Evolutionary conservation across 768 basidiomycete species (phyloP).

Genomic region (Mycena epipterygia): DNA sequence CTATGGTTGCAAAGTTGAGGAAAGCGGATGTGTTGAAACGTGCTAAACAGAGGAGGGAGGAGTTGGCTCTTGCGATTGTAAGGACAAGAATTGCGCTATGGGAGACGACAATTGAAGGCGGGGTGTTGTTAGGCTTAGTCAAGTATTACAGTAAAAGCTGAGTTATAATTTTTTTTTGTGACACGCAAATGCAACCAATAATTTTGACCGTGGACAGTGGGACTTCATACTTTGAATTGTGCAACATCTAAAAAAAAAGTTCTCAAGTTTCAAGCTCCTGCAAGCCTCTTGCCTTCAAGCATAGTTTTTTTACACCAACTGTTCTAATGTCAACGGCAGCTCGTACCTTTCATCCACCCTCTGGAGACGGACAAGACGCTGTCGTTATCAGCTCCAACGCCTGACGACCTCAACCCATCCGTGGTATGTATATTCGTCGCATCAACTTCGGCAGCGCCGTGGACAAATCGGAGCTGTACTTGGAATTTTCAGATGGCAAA

Average conservation of each 20-base stretch:
- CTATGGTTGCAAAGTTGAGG: conserved; percentile 36
- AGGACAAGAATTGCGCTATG: conserved; percentile 76
- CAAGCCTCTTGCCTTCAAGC: conserved; percentile 18
- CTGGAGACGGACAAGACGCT: no score
- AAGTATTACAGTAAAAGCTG: conserved; percentile 44
- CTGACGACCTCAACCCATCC: no score
- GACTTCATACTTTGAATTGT: no score
- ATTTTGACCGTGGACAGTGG: no score
- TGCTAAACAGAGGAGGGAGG: conserved; percentile 66
- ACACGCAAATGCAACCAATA: neutral
- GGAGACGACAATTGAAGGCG: conserved; percentile 72
- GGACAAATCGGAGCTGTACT: no score
- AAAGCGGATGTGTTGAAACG: conserved; percentile 63
- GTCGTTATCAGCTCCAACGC: no score
- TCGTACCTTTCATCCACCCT: no score
- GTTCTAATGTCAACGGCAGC: no score
- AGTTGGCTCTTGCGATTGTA: conserved; percentile 68
- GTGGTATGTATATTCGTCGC: no score
- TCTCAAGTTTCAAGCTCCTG: conserved; percentile 20
- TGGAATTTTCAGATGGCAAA: no score
- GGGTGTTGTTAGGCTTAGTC: conserved; percentile 57
- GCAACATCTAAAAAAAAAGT: neutral
- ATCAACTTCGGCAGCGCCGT: no score
- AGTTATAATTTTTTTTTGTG: conserved; percentile 12
- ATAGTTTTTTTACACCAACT: no score